phyloP scores from a whole-genome alignment of 768 basidiomycete genomes.

The Candolleomyces aberdarensis region DNA sequence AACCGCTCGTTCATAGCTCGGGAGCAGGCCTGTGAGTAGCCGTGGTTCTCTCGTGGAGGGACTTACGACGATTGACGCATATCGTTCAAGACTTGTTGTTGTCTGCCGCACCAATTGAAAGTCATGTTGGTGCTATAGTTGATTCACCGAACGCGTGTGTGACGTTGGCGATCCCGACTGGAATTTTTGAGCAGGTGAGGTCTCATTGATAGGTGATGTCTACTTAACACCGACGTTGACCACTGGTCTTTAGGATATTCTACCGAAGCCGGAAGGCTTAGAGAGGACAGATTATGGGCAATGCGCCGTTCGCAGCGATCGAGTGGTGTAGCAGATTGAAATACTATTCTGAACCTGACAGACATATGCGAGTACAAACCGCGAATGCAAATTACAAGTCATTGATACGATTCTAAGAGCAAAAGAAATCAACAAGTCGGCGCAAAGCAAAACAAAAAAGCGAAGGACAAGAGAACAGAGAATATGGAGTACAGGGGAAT shows the following conservation, averaged over 20 bases:
- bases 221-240: neutral
- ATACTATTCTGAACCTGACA: too few species aligned
- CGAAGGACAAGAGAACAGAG: too few species aligned
- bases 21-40: conserved; percentile 66
- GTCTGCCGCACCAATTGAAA: conserved; percentile 68
- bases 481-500: too few species aligned
- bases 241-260: conserved; percentile 48
- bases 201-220: neutral
- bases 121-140: conserved; percentile 67
- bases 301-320: conserved; percentile 65
- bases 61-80: neutral
- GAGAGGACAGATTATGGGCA: conserved; percentile 58
- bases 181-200: conserved; percentile 69
- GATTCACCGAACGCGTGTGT: conserved; percentile 80
- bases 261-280: conserved; percentile 62
- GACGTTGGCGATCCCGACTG: conserved; percentile 69
- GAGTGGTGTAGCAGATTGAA: conserved; percentile 27
- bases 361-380: too few species aligned
- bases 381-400: too few species aligned
- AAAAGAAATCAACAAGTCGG: too few species aligned
- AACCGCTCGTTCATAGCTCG: conserved; percentile 41
- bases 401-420: too few species aligned
- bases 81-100: conserved; percentile 52
- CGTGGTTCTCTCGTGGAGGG: neutral
- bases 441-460: too few species aligned